Evolutionary conservation across 2,329 filamentous ascomycete genomes (phyloP).

Genomic region (Neopestalotiopsis sp.): DNA sequence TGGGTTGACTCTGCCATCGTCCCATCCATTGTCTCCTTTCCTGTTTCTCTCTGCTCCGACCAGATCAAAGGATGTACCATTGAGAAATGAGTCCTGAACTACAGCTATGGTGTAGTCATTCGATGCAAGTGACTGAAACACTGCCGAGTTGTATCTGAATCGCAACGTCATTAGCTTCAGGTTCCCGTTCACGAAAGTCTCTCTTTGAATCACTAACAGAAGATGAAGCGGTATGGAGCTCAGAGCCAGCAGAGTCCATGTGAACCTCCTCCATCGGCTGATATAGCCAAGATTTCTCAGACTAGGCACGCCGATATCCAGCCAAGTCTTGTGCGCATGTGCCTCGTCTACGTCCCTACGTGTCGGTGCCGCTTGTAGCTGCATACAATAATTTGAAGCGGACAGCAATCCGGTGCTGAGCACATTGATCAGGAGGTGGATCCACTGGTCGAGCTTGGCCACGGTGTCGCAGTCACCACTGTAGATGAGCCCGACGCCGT

Average conservation of each 20-base stretch:
- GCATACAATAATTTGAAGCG: slow-evolving; percentile 43
- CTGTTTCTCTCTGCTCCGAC: slow-evolving; percentile 23
- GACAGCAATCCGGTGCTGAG: slow-evolving; percentile 36
- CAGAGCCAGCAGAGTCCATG: slow-evolving; percentile 22
- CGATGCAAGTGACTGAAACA: slow-evolving; percentile 25
- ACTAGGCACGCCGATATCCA: slow-evolving; percentile 25
- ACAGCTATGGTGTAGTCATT: slow-evolving; percentile 27
- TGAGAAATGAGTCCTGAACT: slow-evolving; percentile 23
- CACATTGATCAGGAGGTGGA: slow-evolving; percentile 38
- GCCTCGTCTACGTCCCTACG: slow-evolving; percentile 34
- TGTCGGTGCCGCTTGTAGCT: slow-evolving; percentile 39
- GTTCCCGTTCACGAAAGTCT: too few relatives aligned
- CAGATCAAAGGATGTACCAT: slow-evolving; percentile 19
- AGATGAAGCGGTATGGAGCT: slow-evolving; percentile 24
- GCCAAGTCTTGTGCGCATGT: slow-evolving; percentile 19
- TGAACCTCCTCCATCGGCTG: slow-evolving; percentile 17
- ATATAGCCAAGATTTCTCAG: slow-evolving; percentile 23
- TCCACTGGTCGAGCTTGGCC: slow-evolving; percentile 24
- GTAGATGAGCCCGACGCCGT: slow-evolving; percentile 15
- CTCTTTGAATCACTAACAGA: slow-evolving; percentile 15
- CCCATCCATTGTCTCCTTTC: slow-evolving; percentile 21
- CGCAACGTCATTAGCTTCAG: background rate
- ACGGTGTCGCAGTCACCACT: slow-evolving; percentile 14
- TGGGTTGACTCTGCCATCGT: slow-evolving; percentile 19
- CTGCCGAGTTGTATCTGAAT: slow-evolving; percentile 22